Percentiles rank a stretch among this genome's conserved stretches.
Conservation (phyloP, 2,329 filamentous ascomycete species). For the Chaetomium sp. region DNA sequence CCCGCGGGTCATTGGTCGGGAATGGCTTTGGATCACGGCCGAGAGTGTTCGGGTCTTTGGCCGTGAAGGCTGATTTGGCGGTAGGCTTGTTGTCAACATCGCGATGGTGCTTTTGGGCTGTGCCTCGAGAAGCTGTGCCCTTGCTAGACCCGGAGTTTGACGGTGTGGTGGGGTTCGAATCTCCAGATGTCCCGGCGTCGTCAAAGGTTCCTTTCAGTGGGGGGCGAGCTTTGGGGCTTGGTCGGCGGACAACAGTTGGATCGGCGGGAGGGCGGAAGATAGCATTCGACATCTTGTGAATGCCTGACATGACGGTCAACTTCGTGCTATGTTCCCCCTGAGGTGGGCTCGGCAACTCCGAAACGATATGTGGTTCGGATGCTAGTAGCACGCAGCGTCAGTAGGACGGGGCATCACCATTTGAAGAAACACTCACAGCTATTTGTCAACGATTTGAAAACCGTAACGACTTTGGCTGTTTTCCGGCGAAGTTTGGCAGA, state of each 20-base stretch:
- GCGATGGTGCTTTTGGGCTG: constrained; percentile 16
- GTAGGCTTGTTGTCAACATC: constrained; percentile 29
- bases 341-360: background rate
- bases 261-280: constrained; percentile 34
- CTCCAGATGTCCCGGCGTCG: constrained; percentile 15
- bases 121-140: constrained; percentile 17
- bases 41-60: constrained; percentile 13
- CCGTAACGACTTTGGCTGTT: constrained; percentile 37
- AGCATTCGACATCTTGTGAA: constrained; percentile 35
- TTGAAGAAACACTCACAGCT: constrained; percentile 25
- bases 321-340: constrained; percentile 8
- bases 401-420: background rate
- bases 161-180: background rate
- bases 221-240: constrained; percentile 32
- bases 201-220: constrained; percentile 23
- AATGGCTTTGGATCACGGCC: background rate
- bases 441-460: constrained; percentile 37
- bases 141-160: constrained; percentile 21
- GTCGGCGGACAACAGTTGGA: constrained; percentile 38
- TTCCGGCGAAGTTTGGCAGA: constrained; percentile 34
- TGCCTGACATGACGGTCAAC: constrained; percentile 14
- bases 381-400: background rate
- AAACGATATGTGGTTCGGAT: constrained; percentile 17
- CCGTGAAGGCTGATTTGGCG: constrained; percentile 36
- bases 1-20: constrained; percentile 7